phyloP scores from a whole-genome alignment of 108 stramenopile species.

The Cyclotella sp. region DNA sequence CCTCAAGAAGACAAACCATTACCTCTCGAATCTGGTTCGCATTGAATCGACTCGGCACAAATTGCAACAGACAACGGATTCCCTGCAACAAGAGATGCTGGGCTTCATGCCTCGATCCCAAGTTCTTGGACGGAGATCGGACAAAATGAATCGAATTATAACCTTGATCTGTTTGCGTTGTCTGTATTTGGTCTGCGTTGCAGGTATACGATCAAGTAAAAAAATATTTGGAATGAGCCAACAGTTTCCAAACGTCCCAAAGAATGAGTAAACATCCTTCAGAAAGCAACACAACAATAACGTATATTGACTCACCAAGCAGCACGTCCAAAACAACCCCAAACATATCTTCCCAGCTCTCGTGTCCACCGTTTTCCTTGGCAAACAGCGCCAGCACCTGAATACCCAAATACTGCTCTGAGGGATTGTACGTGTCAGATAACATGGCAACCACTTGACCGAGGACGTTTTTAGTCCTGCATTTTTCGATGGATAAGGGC shows the following conservation, averaged over 20 bases:
- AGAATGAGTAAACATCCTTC: not conserved
- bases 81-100: conserved; percentile 59
- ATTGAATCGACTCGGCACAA: conserved; percentile 42
- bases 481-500: conserved; percentile 42
- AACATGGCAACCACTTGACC: conserved; percentile 39
- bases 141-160: conserved; percentile 19
- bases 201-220: not conserved
- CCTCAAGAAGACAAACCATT: conserved; percentile 51
- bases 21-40: conserved; percentile 35
- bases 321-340: conserved; percentile 33
- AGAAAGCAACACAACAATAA: not conserved
- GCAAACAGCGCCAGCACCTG: conserved; percentile 45
- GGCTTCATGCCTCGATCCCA: conserved; percentile 34
- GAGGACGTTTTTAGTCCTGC: conserved; percentile 39
- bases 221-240: not conserved
- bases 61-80: conserved; percentile 51
- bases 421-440: conserved; percentile 27
- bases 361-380: conserved; percentile 36
- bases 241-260: not conserved
- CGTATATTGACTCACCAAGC: conserved; percentile 22
- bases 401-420: conserved; percentile 48
- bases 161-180: conserved; percentile 16
- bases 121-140: conserved; percentile 46
- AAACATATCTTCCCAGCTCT: conserved; percentile 46
- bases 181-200: conserved; percentile 30